A percentile compares a stretch with the other conserved stretches of the same genome.
phyloP scores from a whole-genome alignment of 805 yeast species.

The Saccharomyces mikatae region DNA sequence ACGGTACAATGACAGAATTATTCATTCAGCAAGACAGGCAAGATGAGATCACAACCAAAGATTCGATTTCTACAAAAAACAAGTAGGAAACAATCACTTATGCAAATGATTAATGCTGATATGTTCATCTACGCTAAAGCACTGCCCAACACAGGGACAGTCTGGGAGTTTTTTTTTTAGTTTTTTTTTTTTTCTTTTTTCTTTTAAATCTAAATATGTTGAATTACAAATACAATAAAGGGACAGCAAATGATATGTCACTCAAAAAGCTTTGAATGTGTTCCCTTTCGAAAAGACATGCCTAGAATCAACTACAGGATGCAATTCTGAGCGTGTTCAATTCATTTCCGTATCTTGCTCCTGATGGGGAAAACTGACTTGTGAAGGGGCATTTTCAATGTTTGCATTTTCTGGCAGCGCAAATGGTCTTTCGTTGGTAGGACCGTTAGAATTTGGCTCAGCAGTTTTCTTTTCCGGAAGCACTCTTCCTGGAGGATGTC shows the following conservation, averaged over 20 bases:
- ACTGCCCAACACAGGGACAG: not conserved
- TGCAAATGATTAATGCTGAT: conserved; percentile 19
- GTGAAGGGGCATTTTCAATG: conserved; percentile 56
- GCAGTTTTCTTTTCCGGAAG: conserved; percentile 20
- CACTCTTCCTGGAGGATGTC: conserved; percentile 75
- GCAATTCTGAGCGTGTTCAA: conserved; percentile 1
- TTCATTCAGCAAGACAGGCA: not conserved
- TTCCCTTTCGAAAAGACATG: not conserved
- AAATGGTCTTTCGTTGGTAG: conserved; percentile 57
- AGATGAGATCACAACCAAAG: not conserved
- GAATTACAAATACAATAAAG: not conserved
- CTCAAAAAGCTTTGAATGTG: not conserved
- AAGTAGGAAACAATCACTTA: conserved; percentile 17
- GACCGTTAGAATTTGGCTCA: conserved; percentile 7
- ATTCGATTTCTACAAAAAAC: not conserved
- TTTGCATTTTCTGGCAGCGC: conserved; percentile 71
- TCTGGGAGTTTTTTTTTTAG: conserved; percentile 1
- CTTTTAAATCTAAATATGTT: conserved; percentile 5
- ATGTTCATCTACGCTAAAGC: not conserved
- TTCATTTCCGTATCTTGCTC: conserved; percentile 26
- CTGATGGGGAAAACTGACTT: conserved; percentile 27
- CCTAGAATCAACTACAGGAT: not conserved
- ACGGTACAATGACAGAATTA: not conserved
- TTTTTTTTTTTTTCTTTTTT: conserved; percentile 7
- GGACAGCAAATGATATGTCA: not conserved